Evolutionary conservation across 202 grass and related monocot genomes (phyloP), one percentile per base, ranked within the genome.

Genomic region (Alloteropsis angusta): DNA sequence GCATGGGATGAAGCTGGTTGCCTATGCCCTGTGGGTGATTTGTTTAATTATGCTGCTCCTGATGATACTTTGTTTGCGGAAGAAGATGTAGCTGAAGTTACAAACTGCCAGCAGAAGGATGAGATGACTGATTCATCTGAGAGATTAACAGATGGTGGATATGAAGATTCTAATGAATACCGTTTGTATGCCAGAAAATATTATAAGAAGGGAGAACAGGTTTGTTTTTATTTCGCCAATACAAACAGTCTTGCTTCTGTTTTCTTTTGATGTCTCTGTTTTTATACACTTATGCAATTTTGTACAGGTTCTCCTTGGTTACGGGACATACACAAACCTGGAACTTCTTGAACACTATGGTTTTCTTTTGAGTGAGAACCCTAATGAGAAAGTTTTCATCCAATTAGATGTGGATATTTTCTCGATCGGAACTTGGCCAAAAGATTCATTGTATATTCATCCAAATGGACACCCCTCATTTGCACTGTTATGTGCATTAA

Each of bases 301-400:
- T 80, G 52, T 44, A 37, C 87, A 95, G 95, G 83, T 98, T 43
- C 92, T 98, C 82, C 84, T 98, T 35, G 74, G 87, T 61, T 95
- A 98, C 53, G 89, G 92, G n/a, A 89, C 76, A 80, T 93, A 93
- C 72, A 86, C 92, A 79, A 91, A 95, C 36, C 57, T 93, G 79
- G 92, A 98, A 34, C 95, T 98, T 84, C 82, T 98, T 70, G 84
- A 98, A 68, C 90, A 98, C 47, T 98, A 98, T 80, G 95, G 92
- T 68, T 98, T 95, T 89, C 34, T 98, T 72, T 87, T 95, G 77
- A 38, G 22, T 5, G 61, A 93, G 41, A 98, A 98, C 66, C 92
- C 89, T 47, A 98, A 98, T 63, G 95, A 98, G 56, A 93, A 93
- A 78, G 87, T 65, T 8, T 98, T 86, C 78, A 89, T 98, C 9